phyloP scores from a whole-genome alignment of 2,329 filamentous ascomycete species.

The Metarhizium humberi region DNA sequence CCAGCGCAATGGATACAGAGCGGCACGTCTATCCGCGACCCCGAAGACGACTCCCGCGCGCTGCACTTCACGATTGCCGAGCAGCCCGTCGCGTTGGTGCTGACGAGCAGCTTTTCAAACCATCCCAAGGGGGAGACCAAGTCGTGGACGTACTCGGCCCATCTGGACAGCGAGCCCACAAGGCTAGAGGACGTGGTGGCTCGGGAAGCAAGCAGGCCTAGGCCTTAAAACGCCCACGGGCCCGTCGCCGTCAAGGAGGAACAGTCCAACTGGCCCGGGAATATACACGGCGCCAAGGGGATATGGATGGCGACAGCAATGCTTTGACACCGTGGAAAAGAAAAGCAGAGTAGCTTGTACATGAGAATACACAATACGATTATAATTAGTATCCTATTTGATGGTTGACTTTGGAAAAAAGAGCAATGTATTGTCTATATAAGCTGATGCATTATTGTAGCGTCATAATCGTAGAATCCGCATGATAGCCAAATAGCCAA shows the following conservation, averaged over 20 bases:
- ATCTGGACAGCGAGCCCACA: neutral
- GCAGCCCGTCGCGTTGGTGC: neutral
- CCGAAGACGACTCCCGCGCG: conserved; percentile 17
- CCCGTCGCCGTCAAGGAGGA: neutral
- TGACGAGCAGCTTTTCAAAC: neutral
- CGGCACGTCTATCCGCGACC: conserved; percentile 22
- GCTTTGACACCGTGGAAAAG: too few species aligned
- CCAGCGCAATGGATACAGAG: conserved; percentile 20
- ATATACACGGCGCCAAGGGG: too few species aligned
- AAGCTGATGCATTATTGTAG: too few species aligned
- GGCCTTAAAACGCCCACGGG: neutral
- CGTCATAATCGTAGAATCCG: too few species aligned
- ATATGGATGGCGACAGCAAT: too few species aligned
- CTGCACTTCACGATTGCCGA: conserved; percentile 18
- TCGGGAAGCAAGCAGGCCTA: neutral
- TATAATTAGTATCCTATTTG: too few species aligned
- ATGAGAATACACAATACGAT: neutral
- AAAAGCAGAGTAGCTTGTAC: neutral
- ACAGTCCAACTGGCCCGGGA: neutral
- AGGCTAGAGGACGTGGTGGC: neutral
- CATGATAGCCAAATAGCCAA: neutral
- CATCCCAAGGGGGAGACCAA: neutral
- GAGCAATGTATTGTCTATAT: too few species aligned
- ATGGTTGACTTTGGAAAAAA: too few species aligned
- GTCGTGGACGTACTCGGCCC: neutral